Percentiles rank a stretch among this genome's conserved stretches.
Conservation (phyloP, 345 rosid genomes). For the Arabis hirsuta region DNA sequence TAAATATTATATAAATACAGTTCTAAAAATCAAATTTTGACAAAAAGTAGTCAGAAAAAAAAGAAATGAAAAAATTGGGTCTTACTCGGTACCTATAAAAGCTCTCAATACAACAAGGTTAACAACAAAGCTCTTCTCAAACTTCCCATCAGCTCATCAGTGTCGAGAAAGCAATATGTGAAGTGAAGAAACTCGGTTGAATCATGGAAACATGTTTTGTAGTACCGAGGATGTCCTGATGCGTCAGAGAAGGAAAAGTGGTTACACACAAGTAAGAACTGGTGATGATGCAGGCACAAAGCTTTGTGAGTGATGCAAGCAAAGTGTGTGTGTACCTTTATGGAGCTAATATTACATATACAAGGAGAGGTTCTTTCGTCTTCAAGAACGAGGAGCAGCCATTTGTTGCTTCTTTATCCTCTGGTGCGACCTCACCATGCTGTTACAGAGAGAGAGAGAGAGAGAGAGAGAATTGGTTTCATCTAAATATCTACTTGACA, state of each 20-base stretch:
- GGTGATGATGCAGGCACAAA: slow-evolving; percentile 1
- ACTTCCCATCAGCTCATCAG: slow-evolving; percentile 18
- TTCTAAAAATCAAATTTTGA: not conserved
- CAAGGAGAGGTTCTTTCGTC: slow-evolving; percentile 13
- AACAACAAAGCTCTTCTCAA: slow-evolving; percentile 22
- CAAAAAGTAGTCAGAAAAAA: not conserved
- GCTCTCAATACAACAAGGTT: not conserved
- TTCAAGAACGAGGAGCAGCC: slow-evolving; percentile 90
- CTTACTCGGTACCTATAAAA: slow-evolving; percentile 8
- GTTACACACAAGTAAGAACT: slow-evolving; percentile 11
- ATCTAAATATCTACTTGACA: slow-evolving; percentile 23
- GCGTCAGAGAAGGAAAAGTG: not conserved
- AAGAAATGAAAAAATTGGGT: not conserved
- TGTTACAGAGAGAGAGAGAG: slow-evolving; percentile 43
- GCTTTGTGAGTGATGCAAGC: not conserved
- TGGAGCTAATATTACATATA: slow-evolving; percentile 3
- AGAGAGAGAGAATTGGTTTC: not conserved
- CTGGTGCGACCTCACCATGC: slow-evolving; percentile 73
- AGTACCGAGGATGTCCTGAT: slow-evolving; percentile 11
- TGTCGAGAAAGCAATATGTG: not conserved
- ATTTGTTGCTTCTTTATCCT: slow-evolving; percentile 90
- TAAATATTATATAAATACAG: not conserved
- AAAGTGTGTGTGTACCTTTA: slow-evolving; percentile 2
- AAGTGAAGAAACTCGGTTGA: not conserved
- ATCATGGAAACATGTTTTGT: slow-evolving; percentile 1